phyloP scores from a whole-genome alignment of 208 protist genomes.

The Herpetomonas samuelpessoai region DNA sequence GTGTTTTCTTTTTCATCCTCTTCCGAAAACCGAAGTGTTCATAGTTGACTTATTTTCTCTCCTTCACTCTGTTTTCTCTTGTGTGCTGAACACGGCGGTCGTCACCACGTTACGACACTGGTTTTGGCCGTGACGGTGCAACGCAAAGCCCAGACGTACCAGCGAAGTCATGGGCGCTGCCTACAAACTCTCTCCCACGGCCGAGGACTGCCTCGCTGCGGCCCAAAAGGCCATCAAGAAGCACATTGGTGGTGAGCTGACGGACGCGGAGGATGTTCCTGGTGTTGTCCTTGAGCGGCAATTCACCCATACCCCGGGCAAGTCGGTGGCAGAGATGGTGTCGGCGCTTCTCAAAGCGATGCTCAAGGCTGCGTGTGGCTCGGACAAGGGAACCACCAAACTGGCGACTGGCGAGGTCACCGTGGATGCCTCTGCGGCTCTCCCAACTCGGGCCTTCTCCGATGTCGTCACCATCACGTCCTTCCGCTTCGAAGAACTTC shows the following conservation, averaged over 20 bases:
- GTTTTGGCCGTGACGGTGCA: too few relatives aligned
- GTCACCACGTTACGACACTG: too few relatives aligned
- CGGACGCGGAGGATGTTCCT: slow-evolving; percentile 13
- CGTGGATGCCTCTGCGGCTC: slow-evolving; percentile 43
- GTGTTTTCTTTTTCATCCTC: too few relatives aligned
- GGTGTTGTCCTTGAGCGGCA: slow-evolving; percentile 31
- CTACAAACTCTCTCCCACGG: slow-evolving; percentile 23
- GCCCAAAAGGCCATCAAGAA: slow-evolving; percentile 63
- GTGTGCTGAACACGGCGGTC: too few relatives aligned
- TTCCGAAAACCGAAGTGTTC: too few relatives aligned
- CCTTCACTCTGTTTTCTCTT: too few relatives aligned
- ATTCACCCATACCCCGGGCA: slow-evolving; percentile 24
- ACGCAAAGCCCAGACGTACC: too few relatives aligned
- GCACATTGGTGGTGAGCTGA: slow-evolving; percentile 35
- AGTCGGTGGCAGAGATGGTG: slow-evolving; percentile 38
- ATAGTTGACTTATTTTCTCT: too few relatives aligned
- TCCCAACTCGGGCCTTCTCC: slow-evolving; percentile 42
- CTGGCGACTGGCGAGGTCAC: slow-evolving; percentile 51
- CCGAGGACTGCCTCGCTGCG: slow-evolving; percentile 58
- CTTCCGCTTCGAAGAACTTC: slow-evolving; percentile 77
- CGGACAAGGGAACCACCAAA: slow-evolving; percentile 63
- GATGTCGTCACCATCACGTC: slow-evolving; percentile 43
- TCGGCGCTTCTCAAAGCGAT: slow-evolving; percentile 54
- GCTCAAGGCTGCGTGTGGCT: slow-evolving; percentile 72
- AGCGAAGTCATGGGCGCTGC: slow-evolving; percentile 1